These are phyloP conservation scores for Trichocomaceae sp. DNA, from an alignment of 2,329 filamentous ascomycete species.

Conservation along the genomic window DNA sequence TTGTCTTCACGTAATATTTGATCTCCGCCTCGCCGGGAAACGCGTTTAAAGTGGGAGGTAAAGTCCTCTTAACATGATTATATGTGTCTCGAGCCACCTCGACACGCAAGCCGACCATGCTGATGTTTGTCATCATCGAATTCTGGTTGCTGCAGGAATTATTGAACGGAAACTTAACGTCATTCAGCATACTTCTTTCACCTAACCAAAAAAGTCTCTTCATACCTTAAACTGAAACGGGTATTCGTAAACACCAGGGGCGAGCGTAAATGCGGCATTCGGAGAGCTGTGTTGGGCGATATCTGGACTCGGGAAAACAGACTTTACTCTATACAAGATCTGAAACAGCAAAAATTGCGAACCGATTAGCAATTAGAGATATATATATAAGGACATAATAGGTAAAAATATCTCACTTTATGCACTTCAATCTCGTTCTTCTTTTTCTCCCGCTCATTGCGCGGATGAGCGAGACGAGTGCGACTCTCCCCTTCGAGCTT, in stretches of 20 bases:
- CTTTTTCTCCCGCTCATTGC: slow-evolving; percentile 39
- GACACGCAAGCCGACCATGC: slow-evolving; percentile 39
- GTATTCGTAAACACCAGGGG: slow-evolving; percentile 42
- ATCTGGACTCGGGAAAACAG: slow-evolving; percentile 41
- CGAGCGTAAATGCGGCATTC: slow-evolving; percentile 38
- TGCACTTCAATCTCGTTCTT: slow-evolving; percentile 45
- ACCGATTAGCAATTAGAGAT: not conserved
- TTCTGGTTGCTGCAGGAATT: slow-evolving; percentile 42
- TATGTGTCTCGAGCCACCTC: slow-evolving; percentile 40
- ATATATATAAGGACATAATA: not conserved
- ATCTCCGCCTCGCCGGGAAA: slow-evolving; percentile 85
- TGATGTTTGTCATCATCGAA: slow-evolving; percentile 42
- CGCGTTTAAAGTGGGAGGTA: slow-evolving; percentile 83
- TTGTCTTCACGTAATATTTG: slow-evolving; percentile 92
- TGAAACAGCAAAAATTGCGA: slow-evolving; percentile 15
- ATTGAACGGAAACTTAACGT: slow-evolving; percentile 42
- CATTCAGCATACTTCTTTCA: not conserved
- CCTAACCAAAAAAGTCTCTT: not conserved
- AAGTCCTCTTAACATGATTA: slow-evolving; percentile 71
- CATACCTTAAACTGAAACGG: slow-evolving; percentile 45
- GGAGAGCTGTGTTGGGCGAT: slow-evolving; percentile 31
- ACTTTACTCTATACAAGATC: slow-evolving; percentile 44
- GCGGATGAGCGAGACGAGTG: slow-evolving; percentile 37
- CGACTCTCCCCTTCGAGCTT: slow-evolving; percentile 46
- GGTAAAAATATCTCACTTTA: slow-evolving; percentile 37